phyloP scores from a whole-genome alignment of 305 asterid species.

The Lippia alba region DNA sequence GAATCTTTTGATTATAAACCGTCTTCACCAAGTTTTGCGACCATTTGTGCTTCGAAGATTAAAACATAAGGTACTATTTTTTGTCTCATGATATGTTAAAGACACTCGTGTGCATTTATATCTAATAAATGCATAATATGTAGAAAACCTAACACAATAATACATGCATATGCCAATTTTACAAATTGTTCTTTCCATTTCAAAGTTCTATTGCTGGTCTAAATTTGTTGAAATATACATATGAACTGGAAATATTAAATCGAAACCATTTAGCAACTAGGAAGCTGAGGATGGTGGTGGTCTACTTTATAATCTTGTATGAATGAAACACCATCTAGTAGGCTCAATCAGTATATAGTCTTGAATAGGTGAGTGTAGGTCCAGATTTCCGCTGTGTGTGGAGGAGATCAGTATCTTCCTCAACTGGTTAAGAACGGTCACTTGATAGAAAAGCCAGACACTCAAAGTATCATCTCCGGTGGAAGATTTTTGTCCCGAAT shows the following conservation, averaged over 20 bases:
- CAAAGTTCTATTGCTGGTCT: slow-evolving; percentile 20
- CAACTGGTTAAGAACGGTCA: slow-evolving; percentile 1
- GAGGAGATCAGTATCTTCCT: slow-evolving; percentile 1
- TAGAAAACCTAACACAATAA: slow-evolving; percentile 20
- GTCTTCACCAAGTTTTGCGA: slow-evolving; percentile 99
- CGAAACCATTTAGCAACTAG: slow-evolving; percentile 12
- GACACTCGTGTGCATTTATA: slow-evolving; percentile 17
- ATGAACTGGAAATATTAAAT: slow-evolving; percentile 21
- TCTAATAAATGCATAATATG: slow-evolving; percentile 14
- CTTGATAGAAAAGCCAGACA: background rate
- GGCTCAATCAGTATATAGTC: slow-evolving; percentile 3
- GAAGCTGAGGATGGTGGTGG: slow-evolving; percentile 19
- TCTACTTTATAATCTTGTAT: background rate
- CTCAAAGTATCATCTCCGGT: background rate
- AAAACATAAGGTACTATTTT: slow-evolving; percentile 83
- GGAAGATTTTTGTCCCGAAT: background rate
- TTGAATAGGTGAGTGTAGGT: slow-evolving; percentile 9
- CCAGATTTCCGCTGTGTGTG: background rate
- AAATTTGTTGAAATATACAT: slow-evolving; percentile 14
- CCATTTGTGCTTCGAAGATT: slow-evolving; percentile 98
- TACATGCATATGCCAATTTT: slow-evolving; percentile 6
- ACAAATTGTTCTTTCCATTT: slow-evolving; percentile 10
- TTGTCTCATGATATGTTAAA: slow-evolving; percentile 25
- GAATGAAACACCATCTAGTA: background rate
- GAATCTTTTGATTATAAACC: slow-evolving; percentile 95